Conservation (phyloP, 2,329 filamentous ascomycete genomes). For the Trematosphaeria pertusa region DNA sequence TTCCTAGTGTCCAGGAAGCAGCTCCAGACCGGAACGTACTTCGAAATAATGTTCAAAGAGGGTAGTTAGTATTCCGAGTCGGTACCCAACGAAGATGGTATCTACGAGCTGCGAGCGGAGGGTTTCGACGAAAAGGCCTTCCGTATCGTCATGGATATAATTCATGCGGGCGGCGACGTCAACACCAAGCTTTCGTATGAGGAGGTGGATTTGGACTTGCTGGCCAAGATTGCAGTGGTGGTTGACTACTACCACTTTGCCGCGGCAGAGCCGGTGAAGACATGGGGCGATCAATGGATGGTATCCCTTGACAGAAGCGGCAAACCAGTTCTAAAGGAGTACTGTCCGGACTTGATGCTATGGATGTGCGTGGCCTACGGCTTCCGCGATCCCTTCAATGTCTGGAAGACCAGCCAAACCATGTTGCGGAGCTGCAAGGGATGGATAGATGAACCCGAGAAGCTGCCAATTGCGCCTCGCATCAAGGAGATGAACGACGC, state of each 20-base stretch:
- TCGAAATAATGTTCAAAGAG: too few species aligned
- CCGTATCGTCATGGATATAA: slow-evolving; percentile 52
- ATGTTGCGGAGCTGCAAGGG: not conserved
- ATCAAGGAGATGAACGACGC: too few species aligned
- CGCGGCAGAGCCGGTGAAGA: slow-evolving; percentile 53
- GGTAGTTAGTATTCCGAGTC: too few species aligned
- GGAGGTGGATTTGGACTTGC: slow-evolving; percentile 46
- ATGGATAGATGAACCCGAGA: not conserved
- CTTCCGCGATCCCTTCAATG: slow-evolving; percentile 19
- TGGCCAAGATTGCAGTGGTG: slow-evolving; percentile 55
- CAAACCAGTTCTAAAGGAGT: slow-evolving; percentile 6
- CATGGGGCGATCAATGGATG: slow-evolving; percentile 55
- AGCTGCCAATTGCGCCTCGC: not conserved
- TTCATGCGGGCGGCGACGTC: slow-evolving; percentile 50
- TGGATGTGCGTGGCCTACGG: slow-evolving; percentile 33
- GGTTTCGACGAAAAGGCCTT: too few species aligned
- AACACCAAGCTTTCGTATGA: too few species aligned
- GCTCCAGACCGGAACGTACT: too few species aligned
- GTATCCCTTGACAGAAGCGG: slow-evolving; percentile 25
- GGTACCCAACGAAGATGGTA: too few species aligned
- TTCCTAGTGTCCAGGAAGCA: too few species aligned
- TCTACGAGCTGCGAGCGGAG: too few species aligned
- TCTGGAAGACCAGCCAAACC: slow-evolving; percentile 13
- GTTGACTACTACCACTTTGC: slow-evolving; percentile 52
- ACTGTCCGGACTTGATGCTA: slow-evolving; percentile 26